phyloP scores from a whole-genome alignment of 2,329 filamentous ascomycete genomes.

The Fusarium sp. region DNA sequence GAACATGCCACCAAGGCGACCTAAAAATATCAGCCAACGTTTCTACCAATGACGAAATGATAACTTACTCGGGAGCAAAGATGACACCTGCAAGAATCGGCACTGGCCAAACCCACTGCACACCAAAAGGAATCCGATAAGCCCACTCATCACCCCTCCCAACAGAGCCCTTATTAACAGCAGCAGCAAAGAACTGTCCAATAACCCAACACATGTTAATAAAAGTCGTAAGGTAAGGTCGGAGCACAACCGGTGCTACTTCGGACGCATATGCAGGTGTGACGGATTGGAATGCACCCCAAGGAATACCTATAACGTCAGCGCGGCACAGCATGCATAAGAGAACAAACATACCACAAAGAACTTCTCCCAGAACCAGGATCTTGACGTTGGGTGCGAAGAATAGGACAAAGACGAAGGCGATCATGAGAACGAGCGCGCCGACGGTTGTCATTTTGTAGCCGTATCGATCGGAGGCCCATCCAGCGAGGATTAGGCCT shows the following conservation, averaged over 20 bases:
- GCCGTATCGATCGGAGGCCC: slow-evolving; percentile 61
- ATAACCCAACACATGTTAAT: slow-evolving; percentile 69
- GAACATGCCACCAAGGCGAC: slow-evolving; percentile 64
- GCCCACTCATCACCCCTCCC: slow-evolving; percentile 57
- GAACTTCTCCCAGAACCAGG: slow-evolving; percentile 61
- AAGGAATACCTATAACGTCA: slow-evolving; percentile 58
- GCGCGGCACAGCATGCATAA: background rate
- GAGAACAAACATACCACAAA: slow-evolving; percentile 49
- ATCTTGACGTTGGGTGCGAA: slow-evolving; percentile 61
- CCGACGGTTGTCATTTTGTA: slow-evolving; percentile 63
- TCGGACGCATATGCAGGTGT: slow-evolving; percentile 66
- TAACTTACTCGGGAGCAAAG: slow-evolving; percentile 60
- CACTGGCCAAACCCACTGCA: slow-evolving; percentile 65
- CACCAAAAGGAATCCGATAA: slow-evolving; percentile 61
- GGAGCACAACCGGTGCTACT: slow-evolving; percentile 59
- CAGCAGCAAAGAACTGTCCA: slow-evolving; percentile 63
- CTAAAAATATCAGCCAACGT: slow-evolving; percentile 28
- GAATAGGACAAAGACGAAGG: slow-evolving; percentile 65
- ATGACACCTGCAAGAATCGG: slow-evolving; percentile 57
- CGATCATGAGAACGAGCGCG: slow-evolving; percentile 58
- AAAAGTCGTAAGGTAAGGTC: slow-evolving; percentile 64
- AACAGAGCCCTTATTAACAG: slow-evolving; percentile 58
- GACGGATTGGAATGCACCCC: slow-evolving; percentile 64
- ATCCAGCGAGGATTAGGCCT: slow-evolving; percentile 65
- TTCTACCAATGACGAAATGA: too few species aligned